phyloP scores from a whole-genome alignment of 805 yeast species.

The Groenewaldozyma salmanticensis region DNA sequence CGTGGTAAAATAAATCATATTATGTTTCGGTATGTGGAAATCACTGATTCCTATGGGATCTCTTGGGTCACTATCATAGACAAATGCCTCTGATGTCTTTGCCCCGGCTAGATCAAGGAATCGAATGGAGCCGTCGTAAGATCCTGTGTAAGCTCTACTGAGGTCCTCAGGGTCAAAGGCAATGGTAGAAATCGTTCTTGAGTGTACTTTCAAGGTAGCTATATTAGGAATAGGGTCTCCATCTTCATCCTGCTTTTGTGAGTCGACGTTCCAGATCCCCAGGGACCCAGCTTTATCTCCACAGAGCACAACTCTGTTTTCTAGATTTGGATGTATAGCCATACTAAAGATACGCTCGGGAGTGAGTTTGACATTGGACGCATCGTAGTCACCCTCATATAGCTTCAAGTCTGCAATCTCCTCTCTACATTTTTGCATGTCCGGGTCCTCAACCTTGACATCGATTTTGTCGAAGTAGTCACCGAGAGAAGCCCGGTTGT shows the following conservation, averaged over 20 bases:
- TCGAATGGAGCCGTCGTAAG: constrained; percentile 86
- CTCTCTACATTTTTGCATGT: constrained; percentile 39
- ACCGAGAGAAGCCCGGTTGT: constrained; percentile 26
- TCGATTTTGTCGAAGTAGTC: constrained; percentile 25
- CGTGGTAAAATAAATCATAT: constrained; percentile 64
- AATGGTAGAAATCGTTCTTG: constrained; percentile 60
- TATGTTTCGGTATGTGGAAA: constrained; percentile 44
- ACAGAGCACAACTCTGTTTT: constrained; percentile 57
- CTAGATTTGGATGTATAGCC: constrained; percentile 63
- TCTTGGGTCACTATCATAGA: constrained; percentile 37
- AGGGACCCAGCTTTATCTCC: constrained; percentile 85
- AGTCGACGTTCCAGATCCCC: constrained; percentile 77
- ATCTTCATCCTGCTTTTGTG: constrained; percentile 26
- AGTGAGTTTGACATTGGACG: constrained; percentile 56
- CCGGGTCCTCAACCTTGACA: constrained; percentile 35
- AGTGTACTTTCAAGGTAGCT: constrained; percentile 62
- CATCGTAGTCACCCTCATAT: constrained; percentile 44
- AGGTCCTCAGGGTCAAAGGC: constrained; percentile 41
- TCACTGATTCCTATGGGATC: constrained; percentile 64
- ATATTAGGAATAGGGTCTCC: constrained; percentile 35
- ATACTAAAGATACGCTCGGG: constrained; percentile 66
- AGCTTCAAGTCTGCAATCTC: constrained; percentile 44
- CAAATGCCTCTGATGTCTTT: constrained; percentile 51
- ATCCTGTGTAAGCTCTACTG: constrained; percentile 52
- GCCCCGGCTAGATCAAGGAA: constrained; percentile 55